These are phyloP conservation scores for Pythium scleroteichum DNA, from an alignment of 352 stramenopile genomes.

Conservation along the genomic window DNA sequence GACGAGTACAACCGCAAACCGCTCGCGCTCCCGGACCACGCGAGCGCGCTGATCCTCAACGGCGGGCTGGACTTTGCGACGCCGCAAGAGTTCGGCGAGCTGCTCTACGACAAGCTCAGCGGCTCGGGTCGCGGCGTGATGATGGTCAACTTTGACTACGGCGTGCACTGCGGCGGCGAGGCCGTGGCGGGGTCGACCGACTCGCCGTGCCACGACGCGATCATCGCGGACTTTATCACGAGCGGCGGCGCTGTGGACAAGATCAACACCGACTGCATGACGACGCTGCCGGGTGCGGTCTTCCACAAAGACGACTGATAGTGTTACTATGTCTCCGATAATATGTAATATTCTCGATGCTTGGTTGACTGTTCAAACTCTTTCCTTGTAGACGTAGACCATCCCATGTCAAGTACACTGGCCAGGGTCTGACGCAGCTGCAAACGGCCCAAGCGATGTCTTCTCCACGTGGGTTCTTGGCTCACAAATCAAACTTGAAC, in stretches of 20 bases:
- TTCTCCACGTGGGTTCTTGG: neutral
- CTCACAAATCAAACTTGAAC: neutral
- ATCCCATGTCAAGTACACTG: too few species aligned
- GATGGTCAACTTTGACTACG: constrained; percentile 31
- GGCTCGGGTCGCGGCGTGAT: constrained; percentile 23
- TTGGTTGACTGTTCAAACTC: too few species aligned
- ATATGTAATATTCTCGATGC: too few species aligned
- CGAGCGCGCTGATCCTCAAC: constrained; percentile 27
- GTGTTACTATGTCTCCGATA: too few species aligned
- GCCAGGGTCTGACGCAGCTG: too few species aligned
- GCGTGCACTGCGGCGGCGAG: constrained; percentile 23
- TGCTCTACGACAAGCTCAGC: constrained; percentile 25
- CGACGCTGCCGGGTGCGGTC: neutral
- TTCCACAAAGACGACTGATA: constrained; percentile 4
- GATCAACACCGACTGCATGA: constrained; percentile 24
- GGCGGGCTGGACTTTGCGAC: constrained; percentile 32
- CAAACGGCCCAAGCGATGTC: too few species aligned
- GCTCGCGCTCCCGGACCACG: constrained; percentile 12
- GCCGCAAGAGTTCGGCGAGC: constrained; percentile 25
- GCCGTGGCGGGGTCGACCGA: neutral
- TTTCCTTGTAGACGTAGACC: too few species aligned
- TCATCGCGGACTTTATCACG: constrained; percentile 28
- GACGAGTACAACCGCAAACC: constrained; percentile 20
- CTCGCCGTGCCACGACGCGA: constrained; percentile 21
- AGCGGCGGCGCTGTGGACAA: constrained; percentile 20